Conservation (phyloP, 208 protist genomes). For the Leishmania tropica region DNA sequence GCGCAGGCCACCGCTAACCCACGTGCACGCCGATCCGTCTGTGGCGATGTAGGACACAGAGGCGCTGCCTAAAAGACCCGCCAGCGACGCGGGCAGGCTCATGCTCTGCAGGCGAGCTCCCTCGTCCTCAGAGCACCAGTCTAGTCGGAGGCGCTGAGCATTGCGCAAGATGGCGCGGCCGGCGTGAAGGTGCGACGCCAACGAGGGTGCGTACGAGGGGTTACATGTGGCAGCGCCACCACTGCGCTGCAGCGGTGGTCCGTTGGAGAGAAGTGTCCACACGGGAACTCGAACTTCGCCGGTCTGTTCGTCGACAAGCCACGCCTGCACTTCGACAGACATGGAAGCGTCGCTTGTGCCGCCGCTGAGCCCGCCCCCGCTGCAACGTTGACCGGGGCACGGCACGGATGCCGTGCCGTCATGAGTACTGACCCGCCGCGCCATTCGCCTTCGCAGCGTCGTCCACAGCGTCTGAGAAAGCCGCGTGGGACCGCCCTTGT, state of each 20-base stretch:
- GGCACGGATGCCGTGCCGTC: neutral
- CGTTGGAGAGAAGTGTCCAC: constrained; percentile 12
- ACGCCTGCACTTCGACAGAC: neutral
- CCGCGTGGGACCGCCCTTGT: neutral
- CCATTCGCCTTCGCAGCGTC: neutral
- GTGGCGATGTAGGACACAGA: constrained; percentile 12
- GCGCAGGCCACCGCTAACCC: constrained; percentile 32
- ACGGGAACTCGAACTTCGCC: constrained; percentile 5
- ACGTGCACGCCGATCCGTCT: constrained; percentile 12
- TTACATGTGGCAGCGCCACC: neutral
- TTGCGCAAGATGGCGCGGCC: constrained; percentile 17
- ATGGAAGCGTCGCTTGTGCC: neutral
- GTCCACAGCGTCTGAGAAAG: constrained; percentile 1
- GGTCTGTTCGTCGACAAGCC: constrained; percentile 2
- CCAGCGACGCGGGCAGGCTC: neutral
- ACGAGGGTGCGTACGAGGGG: neutral
- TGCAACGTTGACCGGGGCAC: neutral
- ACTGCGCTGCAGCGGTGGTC: neutral
- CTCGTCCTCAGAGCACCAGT: constrained; percentile 14
- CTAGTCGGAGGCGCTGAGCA: constrained; percentile 14
- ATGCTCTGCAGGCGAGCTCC: neutral
- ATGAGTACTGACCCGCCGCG: neutral
- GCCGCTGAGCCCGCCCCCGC: neutral
- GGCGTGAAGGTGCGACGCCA: constrained; percentile 12
- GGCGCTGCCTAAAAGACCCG: constrained; percentile 22